A percentile compares a stretch with the other conserved stretches of the same genome.
Evolutionary conservation across 169 alveolate species (phyloP).

Genomic region (Miamiensis avidus): DNA sequence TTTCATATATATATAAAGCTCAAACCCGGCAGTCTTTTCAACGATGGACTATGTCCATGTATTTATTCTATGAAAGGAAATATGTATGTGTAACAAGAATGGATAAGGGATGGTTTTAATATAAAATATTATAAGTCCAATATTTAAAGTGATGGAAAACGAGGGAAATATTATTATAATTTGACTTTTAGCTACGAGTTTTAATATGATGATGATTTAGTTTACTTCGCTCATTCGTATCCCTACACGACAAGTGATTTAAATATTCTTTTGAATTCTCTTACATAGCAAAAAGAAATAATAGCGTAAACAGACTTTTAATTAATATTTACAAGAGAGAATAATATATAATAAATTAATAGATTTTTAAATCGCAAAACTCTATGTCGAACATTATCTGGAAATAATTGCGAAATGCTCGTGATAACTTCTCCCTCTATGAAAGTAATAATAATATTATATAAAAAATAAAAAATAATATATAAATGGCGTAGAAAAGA

Average conservation of each 20-base stretch:
- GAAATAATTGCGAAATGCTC: constrained; percentile 85
- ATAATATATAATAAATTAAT: constrained; percentile 38
- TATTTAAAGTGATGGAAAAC: constrained; percentile 47
- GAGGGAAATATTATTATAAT: constrained; percentile 50
- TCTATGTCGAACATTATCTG: constrained; percentile 83
- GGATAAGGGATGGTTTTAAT: constrained; percentile 80
- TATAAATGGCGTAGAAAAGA: constrained; percentile 47
- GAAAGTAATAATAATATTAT: constrained; percentile 26
- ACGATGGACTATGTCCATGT: constrained; percentile 66
- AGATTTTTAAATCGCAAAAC: constrained; percentile 66
- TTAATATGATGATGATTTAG: constrained; percentile 72
- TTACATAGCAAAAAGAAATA: constrained; percentile 54
- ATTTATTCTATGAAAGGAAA: constrained; percentile 56
- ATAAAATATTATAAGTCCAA: constrained; percentile 67
- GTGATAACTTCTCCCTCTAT: constrained; percentile 74
- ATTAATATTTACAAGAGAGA: constrained; percentile 12
- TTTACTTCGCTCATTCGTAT: constrained; percentile 80
- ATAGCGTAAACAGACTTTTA: constrained; percentile 23
- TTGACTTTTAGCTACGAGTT: constrained; percentile 72
- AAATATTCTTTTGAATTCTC: constrained; percentile 52
- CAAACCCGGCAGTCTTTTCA: constrained; percentile 68
- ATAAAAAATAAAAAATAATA: constrained; percentile 2
- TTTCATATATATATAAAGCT: constrained; percentile 44
- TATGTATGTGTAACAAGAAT: constrained; percentile 63
- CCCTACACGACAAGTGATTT: constrained; percentile 82